Conservation (phyloP, 768 basidiomycete species). For the Russula griseocarnosa region DNA sequence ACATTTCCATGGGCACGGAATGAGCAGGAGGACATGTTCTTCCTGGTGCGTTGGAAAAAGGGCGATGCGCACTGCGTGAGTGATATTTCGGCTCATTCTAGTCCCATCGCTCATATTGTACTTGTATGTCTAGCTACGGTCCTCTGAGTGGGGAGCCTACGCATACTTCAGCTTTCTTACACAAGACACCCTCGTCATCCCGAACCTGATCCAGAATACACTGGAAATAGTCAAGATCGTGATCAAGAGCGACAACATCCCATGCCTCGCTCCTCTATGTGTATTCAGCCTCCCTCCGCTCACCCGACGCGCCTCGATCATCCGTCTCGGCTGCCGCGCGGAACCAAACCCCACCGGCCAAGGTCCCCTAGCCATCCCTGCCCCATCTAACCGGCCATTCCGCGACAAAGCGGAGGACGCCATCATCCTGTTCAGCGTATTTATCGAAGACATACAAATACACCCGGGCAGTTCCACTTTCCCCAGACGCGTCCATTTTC, state of each 20-base stretch:
- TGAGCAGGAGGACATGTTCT: conserved; percentile 26
- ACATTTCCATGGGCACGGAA: conserved; percentile 18
- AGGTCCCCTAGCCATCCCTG: neutral
- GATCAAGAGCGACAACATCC: conserved; percentile 7
- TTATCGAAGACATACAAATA: conserved; percentile 19
- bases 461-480: conserved; percentile 3
- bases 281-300: conserved; percentile 29
- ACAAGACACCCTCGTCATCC: conserved; percentile 31
- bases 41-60: conserved; percentile 33
- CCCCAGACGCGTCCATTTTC: conserved; percentile 28
- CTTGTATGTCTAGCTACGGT: conserved; percentile 16
- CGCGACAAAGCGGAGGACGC: conserved; percentile 29
- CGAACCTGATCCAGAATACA: conserved; percentile 27
- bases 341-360: conserved; percentile 31
- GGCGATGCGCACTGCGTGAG: conserved; percentile 30
- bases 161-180: conserved; percentile 33
- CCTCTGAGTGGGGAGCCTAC: conserved; percentile 25
- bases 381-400: conserved; percentile 27
- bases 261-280: conserved; percentile 22
- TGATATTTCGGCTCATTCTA: conserved; percentile 3
- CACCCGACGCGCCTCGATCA: conserved; percentile 16
- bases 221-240: conserved; percentile 30
- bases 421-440: conserved; percentile 30
- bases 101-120: neutral
- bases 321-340: conserved; percentile 32